Evolutionary conservation across 306 rosid species (phyloP), one percentile per base, ranked within the genome.

Genomic region (Nissolia schottii): DNA sequence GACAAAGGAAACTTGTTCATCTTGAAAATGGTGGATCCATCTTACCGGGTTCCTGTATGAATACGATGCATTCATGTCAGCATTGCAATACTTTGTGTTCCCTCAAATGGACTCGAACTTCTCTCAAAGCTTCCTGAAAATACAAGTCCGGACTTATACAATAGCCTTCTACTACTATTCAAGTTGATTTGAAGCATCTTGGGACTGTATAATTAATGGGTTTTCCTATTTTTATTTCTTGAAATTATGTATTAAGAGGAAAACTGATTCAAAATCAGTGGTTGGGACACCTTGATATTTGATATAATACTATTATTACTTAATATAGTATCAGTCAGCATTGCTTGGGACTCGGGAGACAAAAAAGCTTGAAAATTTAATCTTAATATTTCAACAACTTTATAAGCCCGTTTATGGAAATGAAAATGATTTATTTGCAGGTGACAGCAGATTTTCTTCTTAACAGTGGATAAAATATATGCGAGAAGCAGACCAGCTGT

Each of bases 1-100:
- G 97, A 93, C 75, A 87, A 84, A 80, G 98, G 98, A 73, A 93
- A 93, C 87, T 78, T 93, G 84, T 90, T 93, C 84, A 62, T 93
- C 79, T 71, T 88, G 88, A 93, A 87, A 83, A 85, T 90, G 98
- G 81, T 88, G 0, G 93, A 93, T 76, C 96, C 89, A 22, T 88
- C 97, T 12, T 93, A 93, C 74, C 83, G 90, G 48, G 87, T 90
- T 65, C 97, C 97, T 51, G 61, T 20, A 57, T 86, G 51, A 45
- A 45, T 45, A n/a, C n/a, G 79, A 90, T 66, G 59, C 34, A 25
- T 6, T n/a, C n/a, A n/a, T 57, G 32, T 20, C 70, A 32, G 43
- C 70, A 50, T 49, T 58, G 76, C 23, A 14, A 28, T 48, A 1
- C 48, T 27, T n/a, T 50, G 50, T 16, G 24, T 19, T 37, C 45